These are phyloP conservation scores for Teratosphaeria zuluensis DNA, from an alignment of 2,329 filamentous ascomycete genomes.

Conservation along the genomic window DNA sequence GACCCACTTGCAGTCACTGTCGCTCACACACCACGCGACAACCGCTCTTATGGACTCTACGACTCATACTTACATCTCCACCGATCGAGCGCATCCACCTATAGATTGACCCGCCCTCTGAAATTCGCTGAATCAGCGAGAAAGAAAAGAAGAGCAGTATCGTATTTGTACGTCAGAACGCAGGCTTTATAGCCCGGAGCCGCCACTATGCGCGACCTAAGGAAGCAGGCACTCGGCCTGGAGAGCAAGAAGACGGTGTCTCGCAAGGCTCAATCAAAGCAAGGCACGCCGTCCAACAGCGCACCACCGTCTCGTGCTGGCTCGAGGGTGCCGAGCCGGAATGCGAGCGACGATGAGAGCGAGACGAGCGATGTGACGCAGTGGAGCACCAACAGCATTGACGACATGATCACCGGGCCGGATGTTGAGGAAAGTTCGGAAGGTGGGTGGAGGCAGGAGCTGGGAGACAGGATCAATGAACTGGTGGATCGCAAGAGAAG, in stretches of 20 bases:
- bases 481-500: conserved; percentile 71
- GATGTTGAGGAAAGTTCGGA: conserved; percentile 40
- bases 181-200: background rate
- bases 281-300: conserved; percentile 48
- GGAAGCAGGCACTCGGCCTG: conserved; percentile 57
- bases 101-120: conserved; percentile 8
- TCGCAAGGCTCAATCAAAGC: conserved; percentile 51
- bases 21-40: background rate
- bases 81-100: conserved; percentile 9
- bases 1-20: background rate
- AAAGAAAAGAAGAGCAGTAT: background rate
- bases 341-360: conserved; percentile 52
- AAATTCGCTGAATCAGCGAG: background rate
- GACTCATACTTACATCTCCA: background rate
- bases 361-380: conserved; percentile 51
- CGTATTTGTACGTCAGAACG: background rate
- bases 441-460: conserved; percentile 51
- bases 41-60: conserved; percentile 2
- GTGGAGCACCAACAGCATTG: conserved; percentile 56
- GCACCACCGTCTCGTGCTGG: conserved; percentile 47
- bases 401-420: conserved; percentile 49
- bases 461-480: conserved; percentile 59
- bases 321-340: conserved; percentile 52
- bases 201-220: conserved; percentile 29
- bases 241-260: conserved; percentile 65